phyloP scores from a whole-genome alignment of 495 filamentous ascomycete species.

The Lophiostoma macrostomum region DNA sequence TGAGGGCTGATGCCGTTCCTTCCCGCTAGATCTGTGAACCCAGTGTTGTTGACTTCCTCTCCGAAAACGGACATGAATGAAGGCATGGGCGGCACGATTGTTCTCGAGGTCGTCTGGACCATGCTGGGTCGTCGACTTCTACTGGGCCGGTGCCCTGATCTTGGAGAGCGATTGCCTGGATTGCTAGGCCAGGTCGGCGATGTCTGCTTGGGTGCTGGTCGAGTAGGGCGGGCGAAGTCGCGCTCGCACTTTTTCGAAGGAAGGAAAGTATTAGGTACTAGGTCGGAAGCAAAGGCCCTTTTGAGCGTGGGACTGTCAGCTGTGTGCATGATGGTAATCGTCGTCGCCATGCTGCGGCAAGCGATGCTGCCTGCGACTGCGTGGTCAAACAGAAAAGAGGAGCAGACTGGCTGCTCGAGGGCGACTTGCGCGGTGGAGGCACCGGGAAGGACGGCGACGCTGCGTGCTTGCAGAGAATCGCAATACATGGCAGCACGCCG shows the following conservation, averaged over 20 bases:
- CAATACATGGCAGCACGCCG: neutral
- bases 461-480: neutral
- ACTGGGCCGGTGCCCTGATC: slow-evolving; percentile 7
- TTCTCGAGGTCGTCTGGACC: slow-evolving; percentile 31
- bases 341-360: slow-evolving; percentile 26
- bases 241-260: slow-evolving; percentile 32
- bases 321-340: slow-evolving; percentile 18
- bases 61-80: slow-evolving; percentile 40
- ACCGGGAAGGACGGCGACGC: neutral
- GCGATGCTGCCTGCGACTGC: neutral
- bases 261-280: slow-evolving; percentile 31
- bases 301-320: slow-evolving; percentile 39
- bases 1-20: slow-evolving; percentile 18
- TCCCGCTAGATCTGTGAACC: slow-evolving; percentile 14
- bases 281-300: slow-evolving; percentile 33
- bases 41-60: slow-evolving; percentile 28
- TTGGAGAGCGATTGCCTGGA: slow-evolving; percentile 19
- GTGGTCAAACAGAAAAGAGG: neutral
- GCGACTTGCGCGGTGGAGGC: neutral
- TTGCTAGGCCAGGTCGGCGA: neutral
- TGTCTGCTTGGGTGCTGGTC: neutral
- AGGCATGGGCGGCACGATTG: slow-evolving; percentile 34
- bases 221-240: slow-evolving; percentile 5
- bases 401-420: neutral
- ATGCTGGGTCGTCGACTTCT: slow-evolving; percentile 29